These are phyloP conservation scores for Mycothermus thermophilus DNA, from an alignment of 495 filamentous ascomycete species.

Conservation along the genomic window DNA sequence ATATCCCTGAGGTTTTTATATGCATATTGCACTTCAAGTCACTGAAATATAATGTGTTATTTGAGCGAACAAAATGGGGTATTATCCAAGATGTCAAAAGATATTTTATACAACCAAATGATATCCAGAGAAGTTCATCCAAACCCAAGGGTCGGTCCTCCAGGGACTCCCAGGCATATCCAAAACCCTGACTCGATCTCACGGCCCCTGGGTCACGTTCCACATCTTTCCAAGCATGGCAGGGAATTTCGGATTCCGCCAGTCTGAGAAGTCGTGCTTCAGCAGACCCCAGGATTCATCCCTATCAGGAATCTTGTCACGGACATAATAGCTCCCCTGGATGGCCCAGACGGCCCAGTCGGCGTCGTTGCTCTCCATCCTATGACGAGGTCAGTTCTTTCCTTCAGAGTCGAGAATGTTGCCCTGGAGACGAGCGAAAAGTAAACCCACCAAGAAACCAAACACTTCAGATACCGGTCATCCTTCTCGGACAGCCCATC, in stretches of 20 bases:
- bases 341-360: constrained; percentile 40
- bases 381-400: no score
- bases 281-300: constrained; percentile 36
- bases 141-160: no score
- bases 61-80: no score
- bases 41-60: no score
- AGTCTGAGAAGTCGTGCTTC: constrained; percentile 28
- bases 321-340: constrained; percentile 36
- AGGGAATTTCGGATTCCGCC: constrained; percentile 29
- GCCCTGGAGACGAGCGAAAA: no score
- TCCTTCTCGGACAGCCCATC: constrained; percentile 23
- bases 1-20: no score
- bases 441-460: constrained; percentile 32
- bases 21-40: no score
- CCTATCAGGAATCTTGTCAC: constrained; percentile 25
- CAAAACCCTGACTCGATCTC: constrained; percentile 1
- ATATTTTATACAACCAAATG: no score
- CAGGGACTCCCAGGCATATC: constrained; percentile 1
- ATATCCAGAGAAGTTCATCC: no score
- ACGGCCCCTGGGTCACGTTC: constrained; percentile 31
- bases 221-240: constrained; percentile 27
- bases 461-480: constrained; percentile 26
- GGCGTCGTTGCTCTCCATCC: constrained; percentile 32
- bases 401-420: no score
- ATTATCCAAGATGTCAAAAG: no score